A percentile compares a stretch with the other conserved stretches of the same genome.
Evolutionary conservation across 257 asterid species (phyloP).

Genomic region (Schizonepeta tenuifolia): DNA sequence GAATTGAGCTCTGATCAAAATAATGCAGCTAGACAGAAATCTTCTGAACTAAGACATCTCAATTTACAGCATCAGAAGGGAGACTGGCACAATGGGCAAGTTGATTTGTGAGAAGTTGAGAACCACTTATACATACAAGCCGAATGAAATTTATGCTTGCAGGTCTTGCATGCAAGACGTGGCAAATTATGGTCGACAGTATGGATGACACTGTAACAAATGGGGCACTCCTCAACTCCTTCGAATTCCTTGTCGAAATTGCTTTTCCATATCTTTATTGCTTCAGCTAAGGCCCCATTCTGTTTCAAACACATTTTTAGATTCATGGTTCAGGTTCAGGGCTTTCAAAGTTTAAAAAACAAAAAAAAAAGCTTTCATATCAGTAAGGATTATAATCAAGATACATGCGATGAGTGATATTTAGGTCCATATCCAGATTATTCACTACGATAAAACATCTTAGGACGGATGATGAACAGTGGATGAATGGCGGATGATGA

Average conservation of each 20-base stretch:
- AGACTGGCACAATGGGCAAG: constrained; percentile 97
- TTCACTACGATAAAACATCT: constrained; percentile 10
- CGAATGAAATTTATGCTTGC: constrained; percentile 96
- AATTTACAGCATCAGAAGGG: constrained; percentile 65
- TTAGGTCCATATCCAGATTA: background rate
- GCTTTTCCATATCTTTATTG: constrained; percentile 91
- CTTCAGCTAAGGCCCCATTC: constrained; percentile 99
- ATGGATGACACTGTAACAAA: constrained; percentile 95
- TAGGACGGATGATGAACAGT: constrained; percentile 10
- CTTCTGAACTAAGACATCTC: constrained; percentile 2
- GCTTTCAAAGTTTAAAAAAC: background rate
- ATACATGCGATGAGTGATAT: background rate
- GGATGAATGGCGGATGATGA: no score
- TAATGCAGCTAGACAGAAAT: constrained; percentile 14
- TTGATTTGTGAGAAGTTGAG: constrained; percentile 98
- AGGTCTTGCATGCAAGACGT: constrained; percentile 96
- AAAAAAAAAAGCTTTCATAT: background rate
- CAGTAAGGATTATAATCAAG: background rate
- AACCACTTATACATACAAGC: constrained; percentile 99
- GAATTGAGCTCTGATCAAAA: constrained; percentile 9
- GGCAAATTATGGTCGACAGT: constrained; percentile 93
- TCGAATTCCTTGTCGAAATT: constrained; percentile 97
- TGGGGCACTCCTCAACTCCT: constrained; percentile 99
- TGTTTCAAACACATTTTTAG: constrained; percentile 41
- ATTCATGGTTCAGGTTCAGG: constrained; percentile 13